A percentile compares a stretch with the other conserved stretches of the same genome.
These are phyloP conservation scores for Talaromyces sp. DNA, from an alignment of 2,329 filamentous ascomycete genomes.

Conservation along the genomic window DNA sequence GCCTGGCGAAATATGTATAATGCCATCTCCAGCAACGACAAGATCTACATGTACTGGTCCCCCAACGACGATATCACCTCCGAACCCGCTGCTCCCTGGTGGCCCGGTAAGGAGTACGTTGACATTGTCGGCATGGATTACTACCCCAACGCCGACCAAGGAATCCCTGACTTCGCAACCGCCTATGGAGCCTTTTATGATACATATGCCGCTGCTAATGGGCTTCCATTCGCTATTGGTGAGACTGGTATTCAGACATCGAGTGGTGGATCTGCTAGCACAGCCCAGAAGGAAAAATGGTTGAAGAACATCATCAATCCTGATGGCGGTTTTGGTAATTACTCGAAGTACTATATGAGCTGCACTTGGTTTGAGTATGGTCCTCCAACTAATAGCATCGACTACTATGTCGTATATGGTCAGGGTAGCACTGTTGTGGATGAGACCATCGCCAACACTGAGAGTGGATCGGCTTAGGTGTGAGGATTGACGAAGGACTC, in stretches of 20 bases:
- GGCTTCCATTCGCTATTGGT: slow-evolving; percentile 7
- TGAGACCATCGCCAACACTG: slow-evolving; percentile 9
- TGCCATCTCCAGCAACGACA: neutral
- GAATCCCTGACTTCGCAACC: slow-evolving; percentile 2
- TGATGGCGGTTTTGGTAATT: neutral
- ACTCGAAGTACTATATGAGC: slow-evolving; percentile 9
- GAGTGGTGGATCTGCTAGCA: neutral
- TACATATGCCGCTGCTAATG: neutral
- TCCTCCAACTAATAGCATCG: neutral
- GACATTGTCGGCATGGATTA: slow-evolving; percentile 11
- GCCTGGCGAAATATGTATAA: slow-evolving; percentile 10
- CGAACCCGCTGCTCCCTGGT: slow-evolving; percentile 3
- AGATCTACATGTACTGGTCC: slow-evolving; percentile 13
- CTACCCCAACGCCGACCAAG: slow-evolving; percentile 4
- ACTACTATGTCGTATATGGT: slow-evolving; percentile 6
- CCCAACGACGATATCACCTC: slow-evolving; percentile 1
- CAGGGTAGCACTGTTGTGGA: neutral
- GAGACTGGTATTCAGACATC: slow-evolving; percentile 7
- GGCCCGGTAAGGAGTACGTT: slow-evolving; percentile 8
- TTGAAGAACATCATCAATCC: slow-evolving; percentile 3
- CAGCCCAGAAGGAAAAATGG: slow-evolving; percentile 2
- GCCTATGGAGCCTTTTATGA: slow-evolving; percentile 6
- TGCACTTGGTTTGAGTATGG: slow-evolving; percentile 13
- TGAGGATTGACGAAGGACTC: too few relatives aligned
- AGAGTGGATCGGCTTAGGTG: slow-evolving; percentile 1